Evolutionary conservation across 1,284 basidiomycete species (phyloP), one percentile per base, ranked within the genome.

Genomic region (Malassezia yamatoensis): DNA sequence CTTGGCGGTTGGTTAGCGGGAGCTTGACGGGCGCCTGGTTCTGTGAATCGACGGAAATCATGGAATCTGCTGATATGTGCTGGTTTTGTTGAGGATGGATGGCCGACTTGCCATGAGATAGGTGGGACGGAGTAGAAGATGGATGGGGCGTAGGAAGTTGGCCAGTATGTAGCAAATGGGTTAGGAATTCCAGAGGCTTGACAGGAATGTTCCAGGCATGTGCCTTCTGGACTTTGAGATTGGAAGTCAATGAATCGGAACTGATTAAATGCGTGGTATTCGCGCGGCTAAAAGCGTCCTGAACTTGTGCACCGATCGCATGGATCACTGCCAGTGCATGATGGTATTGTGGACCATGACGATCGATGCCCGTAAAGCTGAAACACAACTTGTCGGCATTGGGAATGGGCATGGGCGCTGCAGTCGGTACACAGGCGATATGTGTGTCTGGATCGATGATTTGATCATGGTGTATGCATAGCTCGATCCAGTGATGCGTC

Each of bases 401-500:
- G 0, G 56, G 51, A 10, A 64, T n/a, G 8, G 66, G 66, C 34
- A 62, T 49, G 15, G 50, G 38, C 5, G 58, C 55, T 11, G 24
- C 42, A n/a, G 60, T 53, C 2, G 66, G 66, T 4, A 46, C 41
- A 20, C 58, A 56, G 42, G 66, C 66, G 49, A 63, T 54, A 54
- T 65, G 62, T 3, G 39, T 41, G 12, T 20, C 15, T 0, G 63
- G 63, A 37, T 66, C 64, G 32, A 63, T 44, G n/a, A 63, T 53
- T 20, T 21, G 4, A 34, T 65, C 62, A 53, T 64, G 50, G 48
- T 66, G 55, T n/a, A 66, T 55, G 48, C 65, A 66, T 49, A 57
- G 62, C 44, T 66, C 66, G 59, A 68, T 51, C 65, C 66, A 68
- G 60, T 62, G 62, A 49, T 68, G 66, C 18, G 61, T 60, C 29